Conservation (phyloP, 2,329 filamentous ascomycete genomes). For the Arthroderma sp. region DNA sequence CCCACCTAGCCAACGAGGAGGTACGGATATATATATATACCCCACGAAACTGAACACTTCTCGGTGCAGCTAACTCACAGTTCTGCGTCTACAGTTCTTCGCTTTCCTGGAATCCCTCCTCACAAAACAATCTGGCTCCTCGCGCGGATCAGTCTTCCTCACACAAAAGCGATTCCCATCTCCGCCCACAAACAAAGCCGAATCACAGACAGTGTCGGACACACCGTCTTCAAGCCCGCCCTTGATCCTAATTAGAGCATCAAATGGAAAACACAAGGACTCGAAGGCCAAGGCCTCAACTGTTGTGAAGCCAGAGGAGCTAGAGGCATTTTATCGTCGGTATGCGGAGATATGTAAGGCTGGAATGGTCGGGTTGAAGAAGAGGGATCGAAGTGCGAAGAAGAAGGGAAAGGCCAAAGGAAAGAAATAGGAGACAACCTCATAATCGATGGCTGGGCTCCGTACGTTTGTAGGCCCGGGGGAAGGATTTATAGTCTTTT, state of each 20-base stretch:
- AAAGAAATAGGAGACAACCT: slow-evolving; percentile 38
- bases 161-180: slow-evolving; percentile 31
- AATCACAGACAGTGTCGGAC: slow-evolving; percentile 34
- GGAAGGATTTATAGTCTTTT: not conserved
- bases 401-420: slow-evolving; percentile 69
- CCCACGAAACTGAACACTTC: not conserved
- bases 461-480: not conserved
- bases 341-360: slow-evolving; percentile 88
- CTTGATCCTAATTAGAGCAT: slow-evolving; percentile 70
- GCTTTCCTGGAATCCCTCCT: slow-evolving; percentile 30
- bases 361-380: slow-evolving; percentile 83
- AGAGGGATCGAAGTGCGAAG: slow-evolving; percentile 78
- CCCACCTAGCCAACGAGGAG: slow-evolving; percentile 32
- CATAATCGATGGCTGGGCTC: not conserved
- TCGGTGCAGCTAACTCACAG: not conserved
- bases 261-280: slow-evolving; percentile 58
- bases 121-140: slow-evolving; percentile 27
- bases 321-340: slow-evolving; percentile 68
- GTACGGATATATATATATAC: slow-evolving; percentile 19
- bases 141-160: slow-evolving; percentile 35
- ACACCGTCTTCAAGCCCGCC: slow-evolving; percentile 35
- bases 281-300: slow-evolving; percentile 71
- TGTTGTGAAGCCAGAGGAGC: slow-evolving; percentile 59
- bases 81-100: slow-evolving; percentile 29
- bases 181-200: slow-evolving; percentile 33